These are phyloP conservation scores for Penicillium sp. DNA, from an alignment of 2,329 filamentous ascomycete genomes.

Conservation along the genomic window DNA sequence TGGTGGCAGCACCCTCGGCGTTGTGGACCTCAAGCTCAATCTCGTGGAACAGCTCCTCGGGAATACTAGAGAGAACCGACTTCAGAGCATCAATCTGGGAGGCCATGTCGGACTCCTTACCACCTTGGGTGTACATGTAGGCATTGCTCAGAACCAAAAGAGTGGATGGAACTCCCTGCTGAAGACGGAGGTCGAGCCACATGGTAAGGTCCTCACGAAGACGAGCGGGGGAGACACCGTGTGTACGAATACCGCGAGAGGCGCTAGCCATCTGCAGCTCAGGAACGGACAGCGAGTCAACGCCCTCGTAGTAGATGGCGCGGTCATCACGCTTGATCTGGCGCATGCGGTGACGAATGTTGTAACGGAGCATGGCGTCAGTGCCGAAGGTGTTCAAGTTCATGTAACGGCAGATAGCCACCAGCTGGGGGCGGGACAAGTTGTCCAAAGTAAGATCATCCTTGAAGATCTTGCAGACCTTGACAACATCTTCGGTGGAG, in stretches of 20 bases:
- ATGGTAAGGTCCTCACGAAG: conserved; percentile 87
- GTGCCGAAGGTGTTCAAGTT: conserved; percentile 96
- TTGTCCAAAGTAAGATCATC: conserved; percentile 98
- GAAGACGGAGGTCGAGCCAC: conserved; percentile 91
- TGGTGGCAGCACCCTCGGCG: conserved; percentile 93
- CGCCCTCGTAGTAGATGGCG: conserved; percentile 89
- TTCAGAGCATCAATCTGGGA: conserved; percentile 91
- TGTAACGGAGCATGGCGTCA: conserved; percentile 96
- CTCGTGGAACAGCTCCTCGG: conserved; percentile 98
- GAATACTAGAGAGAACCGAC: conserved; percentile 88
- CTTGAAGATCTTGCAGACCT: conserved; percentile 98
- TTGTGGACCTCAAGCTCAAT: conserved; percentile 98
- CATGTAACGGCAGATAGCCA: conserved; percentile 98
- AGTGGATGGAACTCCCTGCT: conserved; percentile 93
- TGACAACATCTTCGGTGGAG: conserved; percentile 88
- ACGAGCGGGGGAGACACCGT: conserved; percentile 84
- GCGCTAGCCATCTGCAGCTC: conserved; percentile 92
- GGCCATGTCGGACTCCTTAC: conserved; percentile 78
- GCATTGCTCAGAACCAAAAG: conserved; percentile 94
- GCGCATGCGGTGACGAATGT: conserved; percentile 94
- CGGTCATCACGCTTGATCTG: conserved; percentile 98
- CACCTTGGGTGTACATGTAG: conserved; percentile 81
- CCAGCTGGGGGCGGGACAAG: conserved; percentile 88
- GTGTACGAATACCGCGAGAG: conserved; percentile 86
- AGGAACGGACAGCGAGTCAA: conserved; percentile 87